These are phyloP conservation scores for Debaryomyces tyrocola DNA, from an alignment of 805 yeast genomes.

Conservation along the genomic window DNA sequence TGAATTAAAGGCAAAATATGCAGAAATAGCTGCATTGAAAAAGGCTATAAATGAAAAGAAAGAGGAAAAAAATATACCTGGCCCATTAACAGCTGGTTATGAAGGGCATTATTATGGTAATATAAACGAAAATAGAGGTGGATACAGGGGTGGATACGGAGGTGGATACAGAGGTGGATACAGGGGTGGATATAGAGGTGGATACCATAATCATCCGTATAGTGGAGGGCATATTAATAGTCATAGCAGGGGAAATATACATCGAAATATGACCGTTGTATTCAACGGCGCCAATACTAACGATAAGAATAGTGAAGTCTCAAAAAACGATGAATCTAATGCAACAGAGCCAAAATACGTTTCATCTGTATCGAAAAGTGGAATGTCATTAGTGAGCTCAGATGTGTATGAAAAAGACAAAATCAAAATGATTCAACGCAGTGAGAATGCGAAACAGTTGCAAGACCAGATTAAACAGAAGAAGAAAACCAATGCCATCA, in stretches of 20 bases:
- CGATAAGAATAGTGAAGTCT: not conserved
- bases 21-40: slow-evolving; percentile 29
- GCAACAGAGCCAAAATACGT: slow-evolving; percentile 12
- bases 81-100: not conserved
- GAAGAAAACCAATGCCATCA: slow-evolving; percentile 10
- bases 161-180: slow-evolving; percentile 1
- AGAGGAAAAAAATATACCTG: slow-evolving; percentile 1
- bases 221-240: not conserved
- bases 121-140: slow-evolving; percentile 1
- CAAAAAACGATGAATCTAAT: not conserved
- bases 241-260: slow-evolving; percentile 1
- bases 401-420: slow-evolving; percentile 33
- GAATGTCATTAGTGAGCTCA: slow-evolving; percentile 40
- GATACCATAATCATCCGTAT: not conserved
- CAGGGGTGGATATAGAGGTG: not conserved
- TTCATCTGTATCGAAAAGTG: slow-evolving; percentile 29
- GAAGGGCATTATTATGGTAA: not conserved
- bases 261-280: slow-evolving; percentile 30
- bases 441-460: slow-evolving; percentile 2
- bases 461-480: slow-evolving; percentile 13
- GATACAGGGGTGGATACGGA: slow-evolving; percentile 11
- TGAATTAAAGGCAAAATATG: slow-evolving; percentile 23
- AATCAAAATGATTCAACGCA: slow-evolving; percentile 9
- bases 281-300: slow-evolving; percentile 16
- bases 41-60: slow-evolving; percentile 24